Conservation (phyloP, 2,329 filamentous ascomycete species). For the Neobulgaria alba region DNA sequence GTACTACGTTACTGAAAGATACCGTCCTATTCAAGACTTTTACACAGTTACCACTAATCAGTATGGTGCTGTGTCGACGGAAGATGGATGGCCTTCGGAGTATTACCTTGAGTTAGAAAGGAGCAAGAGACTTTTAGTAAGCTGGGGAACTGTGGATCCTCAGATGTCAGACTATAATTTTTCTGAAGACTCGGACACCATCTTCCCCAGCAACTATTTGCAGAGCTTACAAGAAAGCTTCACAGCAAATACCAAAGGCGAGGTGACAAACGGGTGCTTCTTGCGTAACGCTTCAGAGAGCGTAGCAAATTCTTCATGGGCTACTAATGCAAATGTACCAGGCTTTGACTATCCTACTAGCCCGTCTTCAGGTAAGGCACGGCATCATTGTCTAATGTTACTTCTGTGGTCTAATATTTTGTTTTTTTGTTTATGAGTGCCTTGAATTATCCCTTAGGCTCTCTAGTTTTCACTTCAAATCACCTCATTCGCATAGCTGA, state of each 20-base stretch:
- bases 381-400: neutral
- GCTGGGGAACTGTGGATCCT: constrained; percentile 47
- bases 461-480: neutral
- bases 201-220: constrained; percentile 43
- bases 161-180: constrained; percentile 49
- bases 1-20: constrained; percentile 36
- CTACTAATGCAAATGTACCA: constrained; percentile 28
- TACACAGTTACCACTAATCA: constrained; percentile 32
- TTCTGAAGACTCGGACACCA: constrained; percentile 37
- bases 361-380: constrained; percentile 14
- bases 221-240: constrained; percentile 29
- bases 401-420: neutral
- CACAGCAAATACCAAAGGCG: constrained; percentile 31
- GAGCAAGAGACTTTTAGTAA: constrained; percentile 44
- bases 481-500: no score
- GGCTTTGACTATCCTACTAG: constrained; percentile 24
- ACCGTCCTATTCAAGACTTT: constrained; percentile 43
- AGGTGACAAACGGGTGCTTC: constrained; percentile 44
- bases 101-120: constrained; percentile 46
- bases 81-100: constrained; percentile 57
- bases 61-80: constrained; percentile 35
- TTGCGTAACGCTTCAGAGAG: constrained; percentile 34
- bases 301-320: constrained; percentile 44
- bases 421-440: no score
- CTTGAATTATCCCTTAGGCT: neutral